Conservation (phyloP, 495 filamentous ascomycete species). For the Darksidea phi region DNA sequence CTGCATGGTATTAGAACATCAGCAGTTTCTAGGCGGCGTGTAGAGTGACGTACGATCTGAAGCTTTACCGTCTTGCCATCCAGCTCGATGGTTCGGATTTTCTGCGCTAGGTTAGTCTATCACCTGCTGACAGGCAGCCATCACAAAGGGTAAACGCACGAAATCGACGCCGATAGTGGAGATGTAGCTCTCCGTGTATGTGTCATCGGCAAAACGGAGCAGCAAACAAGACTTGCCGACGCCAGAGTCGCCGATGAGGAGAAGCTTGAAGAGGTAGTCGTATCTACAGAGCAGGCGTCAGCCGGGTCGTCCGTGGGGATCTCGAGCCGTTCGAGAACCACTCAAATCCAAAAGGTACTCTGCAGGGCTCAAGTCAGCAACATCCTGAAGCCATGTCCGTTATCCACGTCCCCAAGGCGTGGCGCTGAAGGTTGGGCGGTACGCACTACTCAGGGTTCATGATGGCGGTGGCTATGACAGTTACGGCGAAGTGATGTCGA, state of each 20-base stretch:
- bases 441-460: constrained; percentile 45
- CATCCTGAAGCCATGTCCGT: neutral
- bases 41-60: constrained; percentile 75
- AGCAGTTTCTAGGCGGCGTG: neutral
- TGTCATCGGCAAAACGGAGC: constrained; percentile 96
- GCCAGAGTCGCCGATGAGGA: constrained; percentile 99
- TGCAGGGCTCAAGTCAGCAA: constrained; percentile 21
- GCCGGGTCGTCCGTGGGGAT: neutral
- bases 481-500: neutral
- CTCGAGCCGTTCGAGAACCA: neutral
- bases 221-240: constrained; percentile 99
- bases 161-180: constrained; percentile 99
- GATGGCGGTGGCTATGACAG: constrained; percentile 8
- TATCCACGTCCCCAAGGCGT: constrained; percentile 7
- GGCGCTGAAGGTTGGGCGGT: constrained; percentile 15
- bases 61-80: constrained; percentile 99
- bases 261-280: constrained; percentile 99
- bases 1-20: constrained; percentile 47
- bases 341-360: constrained; percentile 7
- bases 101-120: constrained; percentile 54
- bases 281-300: constrained; percentile 57
- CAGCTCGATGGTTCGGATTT: constrained; percentile 99
- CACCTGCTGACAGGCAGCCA: constrained; percentile 1
- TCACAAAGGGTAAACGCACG: constrained; percentile 55
- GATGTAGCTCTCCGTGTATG: constrained; percentile 99